A percentile compares a stretch with the other conserved stretches of the same genome.
phyloP scores from a whole-genome alignment of 169 alveolate genomes.

The Plasmodium cynomolgi region DNA sequence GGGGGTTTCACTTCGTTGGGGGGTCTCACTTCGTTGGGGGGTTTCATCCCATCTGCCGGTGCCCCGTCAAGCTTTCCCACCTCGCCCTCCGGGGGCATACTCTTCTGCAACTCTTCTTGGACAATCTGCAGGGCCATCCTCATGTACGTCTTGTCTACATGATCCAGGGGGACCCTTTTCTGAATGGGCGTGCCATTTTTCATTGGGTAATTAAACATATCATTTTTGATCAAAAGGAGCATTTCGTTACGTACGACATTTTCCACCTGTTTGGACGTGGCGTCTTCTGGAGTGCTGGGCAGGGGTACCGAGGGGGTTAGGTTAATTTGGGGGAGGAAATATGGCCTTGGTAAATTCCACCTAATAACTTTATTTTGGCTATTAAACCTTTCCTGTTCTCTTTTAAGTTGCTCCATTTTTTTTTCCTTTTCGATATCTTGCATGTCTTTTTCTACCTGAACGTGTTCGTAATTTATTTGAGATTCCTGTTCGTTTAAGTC shows the following conservation, averaged over 20 bases:
- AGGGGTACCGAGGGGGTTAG: background rate
- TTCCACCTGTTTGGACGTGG: background rate
- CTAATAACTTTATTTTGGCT: conserved; percentile 59
- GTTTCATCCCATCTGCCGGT: background rate
- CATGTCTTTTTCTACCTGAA: conserved; percentile 72
- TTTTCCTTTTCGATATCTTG: conserved; percentile 45
- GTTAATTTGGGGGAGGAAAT: conserved; percentile 43
- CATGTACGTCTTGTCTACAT: background rate
- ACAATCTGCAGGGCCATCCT: conserved; percentile 9
- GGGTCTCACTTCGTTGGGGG: background rate
- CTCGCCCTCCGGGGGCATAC: background rate
- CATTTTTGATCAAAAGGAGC: conserved; percentile 38
- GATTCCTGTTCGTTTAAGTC: conserved; percentile 37
- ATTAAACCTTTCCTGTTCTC: conserved; percentile 44
- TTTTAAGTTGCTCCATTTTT: conserved; percentile 29
- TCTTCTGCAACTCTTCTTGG: conserved; percentile 66
- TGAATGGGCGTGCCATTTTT: conserved; percentile 56
- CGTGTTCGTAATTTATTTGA: conserved; percentile 21
- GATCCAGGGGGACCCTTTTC: conserved; percentile 25
- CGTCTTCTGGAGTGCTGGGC: background rate
- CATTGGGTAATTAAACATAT: conserved; percentile 71
- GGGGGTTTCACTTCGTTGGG: background rate
- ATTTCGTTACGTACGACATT: conserved; percentile 30
- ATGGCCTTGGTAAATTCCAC: conserved; percentile 72
- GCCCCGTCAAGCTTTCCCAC: background rate